Conservation (phyloP, 805 yeast species). For the Yamadazyma paraphyllophila region DNA sequence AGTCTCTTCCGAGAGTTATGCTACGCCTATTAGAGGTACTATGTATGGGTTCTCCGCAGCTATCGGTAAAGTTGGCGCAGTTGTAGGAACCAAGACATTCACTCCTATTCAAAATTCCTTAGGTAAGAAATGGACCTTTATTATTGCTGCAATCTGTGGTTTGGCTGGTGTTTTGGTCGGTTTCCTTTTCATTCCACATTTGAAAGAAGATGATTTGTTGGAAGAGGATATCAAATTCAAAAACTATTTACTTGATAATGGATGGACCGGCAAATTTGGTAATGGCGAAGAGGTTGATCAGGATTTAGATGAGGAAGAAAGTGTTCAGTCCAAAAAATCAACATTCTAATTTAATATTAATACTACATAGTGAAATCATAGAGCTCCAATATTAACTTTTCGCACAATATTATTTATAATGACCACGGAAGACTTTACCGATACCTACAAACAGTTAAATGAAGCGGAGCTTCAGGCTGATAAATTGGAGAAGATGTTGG, state of each 20-base stretch:
- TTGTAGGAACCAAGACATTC: constrained; percentile 71
- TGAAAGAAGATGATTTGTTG: constrained; percentile 65
- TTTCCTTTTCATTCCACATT: constrained; percentile 63
- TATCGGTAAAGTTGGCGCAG: constrained; percentile 83
- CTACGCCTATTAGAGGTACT: constrained; percentile 77
- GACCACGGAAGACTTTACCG: constrained; percentile 19
- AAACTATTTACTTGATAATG: constrained; percentile 54
- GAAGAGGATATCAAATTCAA: constrained; percentile 63
- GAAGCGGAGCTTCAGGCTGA: constrained; percentile 69
- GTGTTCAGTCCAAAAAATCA: constrained; percentile 1
- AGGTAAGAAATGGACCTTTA: constrained; percentile 74
- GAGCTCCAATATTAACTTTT: background rate
- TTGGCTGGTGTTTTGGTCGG: constrained; percentile 60
- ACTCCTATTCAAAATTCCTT: constrained; percentile 62
- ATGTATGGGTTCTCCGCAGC: constrained; percentile 77
- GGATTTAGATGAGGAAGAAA: constrained; percentile 13
- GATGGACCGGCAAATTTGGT: constrained; percentile 56
- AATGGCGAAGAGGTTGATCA: constrained; percentile 19
- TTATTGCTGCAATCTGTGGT: constrained; percentile 75
- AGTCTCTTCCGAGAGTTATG: constrained; percentile 60
- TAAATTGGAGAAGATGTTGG: constrained; percentile 62
- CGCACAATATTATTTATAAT: constrained; percentile 4
- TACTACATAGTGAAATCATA: too few species aligned
- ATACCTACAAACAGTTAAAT: constrained; percentile 56
- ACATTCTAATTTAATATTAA: background rate